Evolutionary conservation across 371 early-diverging fungal genomes (phyloP).

Genomic region (Encephalitozoon hellem): DNA sequence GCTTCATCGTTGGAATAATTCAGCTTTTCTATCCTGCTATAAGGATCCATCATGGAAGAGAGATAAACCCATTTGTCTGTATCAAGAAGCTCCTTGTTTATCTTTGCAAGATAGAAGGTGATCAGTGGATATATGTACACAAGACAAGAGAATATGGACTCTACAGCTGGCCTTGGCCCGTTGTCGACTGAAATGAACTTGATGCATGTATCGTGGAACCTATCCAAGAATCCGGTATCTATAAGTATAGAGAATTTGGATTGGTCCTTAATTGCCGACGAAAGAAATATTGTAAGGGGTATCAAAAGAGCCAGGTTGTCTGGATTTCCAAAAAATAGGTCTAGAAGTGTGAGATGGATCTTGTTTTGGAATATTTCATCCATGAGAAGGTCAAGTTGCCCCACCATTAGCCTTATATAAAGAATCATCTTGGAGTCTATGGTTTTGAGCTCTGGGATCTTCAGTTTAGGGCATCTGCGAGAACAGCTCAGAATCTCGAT

Average conservation of each 20-base stretch:
- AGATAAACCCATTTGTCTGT: constrained; percentile 3
- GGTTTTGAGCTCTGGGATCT: background rate
- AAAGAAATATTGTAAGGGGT: background rate
- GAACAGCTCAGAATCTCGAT: constrained; percentile 4
- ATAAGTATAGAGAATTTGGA: background rate
- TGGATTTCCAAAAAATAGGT: constrained; percentile 4
- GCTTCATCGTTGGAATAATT: background rate
- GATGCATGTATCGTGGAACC: background rate
- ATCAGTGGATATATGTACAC: background rate
- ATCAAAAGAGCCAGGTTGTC: background rate
- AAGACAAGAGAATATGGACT: background rate
- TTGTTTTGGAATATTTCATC: background rate
- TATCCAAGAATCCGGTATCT: background rate
- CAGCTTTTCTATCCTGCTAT: background rate
- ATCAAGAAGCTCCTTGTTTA: background rate
- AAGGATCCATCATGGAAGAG: background rate
- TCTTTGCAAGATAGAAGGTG: background rate
- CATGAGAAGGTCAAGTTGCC: background rate
- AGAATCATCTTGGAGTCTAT: background rate
- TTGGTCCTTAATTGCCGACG: background rate
- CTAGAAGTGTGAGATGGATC: background rate
- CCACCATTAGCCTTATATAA: background rate
- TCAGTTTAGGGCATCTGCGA: background rate
- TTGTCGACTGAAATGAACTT: background rate
- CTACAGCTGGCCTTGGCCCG: background rate